Evolutionary conservation across 2,329 filamentous ascomycete species (phyloP).

Genomic region (Truncatella angustata): DNA sequence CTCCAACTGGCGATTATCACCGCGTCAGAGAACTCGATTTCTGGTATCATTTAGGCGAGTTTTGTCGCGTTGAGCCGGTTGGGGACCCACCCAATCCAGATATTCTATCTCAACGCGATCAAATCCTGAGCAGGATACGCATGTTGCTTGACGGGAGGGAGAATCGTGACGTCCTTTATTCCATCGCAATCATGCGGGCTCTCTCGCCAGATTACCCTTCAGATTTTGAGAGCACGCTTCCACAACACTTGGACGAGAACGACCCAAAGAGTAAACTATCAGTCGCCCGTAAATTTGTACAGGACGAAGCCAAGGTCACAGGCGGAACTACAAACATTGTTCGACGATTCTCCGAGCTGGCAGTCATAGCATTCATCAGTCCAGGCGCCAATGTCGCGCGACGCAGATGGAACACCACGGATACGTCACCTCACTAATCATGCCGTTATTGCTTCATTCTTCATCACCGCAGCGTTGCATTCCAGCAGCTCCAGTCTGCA

Average conservation of each 20-base stretch:
- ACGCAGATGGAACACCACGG: not conserved
- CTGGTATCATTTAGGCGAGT: slow-evolving; percentile 76
- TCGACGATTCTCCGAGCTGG: slow-evolving; percentile 67
- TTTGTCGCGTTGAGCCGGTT: slow-evolving; percentile 61
- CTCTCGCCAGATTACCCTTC: slow-evolving; percentile 65
- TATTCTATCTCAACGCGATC: slow-evolving; percentile 58
- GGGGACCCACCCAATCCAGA: slow-evolving; percentile 36
- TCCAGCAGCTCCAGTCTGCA: not conserved
- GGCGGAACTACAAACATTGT: slow-evolving; percentile 75
- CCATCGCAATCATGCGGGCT: slow-evolving; percentile 76
- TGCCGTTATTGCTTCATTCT: not conserved
- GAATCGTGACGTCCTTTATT: slow-evolving; percentile 88
- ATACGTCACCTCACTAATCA: not conserved
- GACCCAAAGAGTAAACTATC: slow-evolving; percentile 65
- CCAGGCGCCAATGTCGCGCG: slow-evolving; percentile 49
- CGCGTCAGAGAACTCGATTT: slow-evolving; percentile 70
- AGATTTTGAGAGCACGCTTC: slow-evolving; percentile 54
- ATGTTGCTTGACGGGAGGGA: slow-evolving; percentile 75
- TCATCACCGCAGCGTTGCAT: not conserved
- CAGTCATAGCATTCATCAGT: slow-evolving; percentile 56
- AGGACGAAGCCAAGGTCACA: slow-evolving; percentile 58
- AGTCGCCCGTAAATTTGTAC: slow-evolving; percentile 69
- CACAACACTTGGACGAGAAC: slow-evolving; percentile 62
- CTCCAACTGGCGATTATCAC: slow-evolving; percentile 49
- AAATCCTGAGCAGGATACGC: slow-evolving; percentile 63